Conservation (phyloP, 352 stramenopile species). For the Pythium scleroteichum region DNA sequence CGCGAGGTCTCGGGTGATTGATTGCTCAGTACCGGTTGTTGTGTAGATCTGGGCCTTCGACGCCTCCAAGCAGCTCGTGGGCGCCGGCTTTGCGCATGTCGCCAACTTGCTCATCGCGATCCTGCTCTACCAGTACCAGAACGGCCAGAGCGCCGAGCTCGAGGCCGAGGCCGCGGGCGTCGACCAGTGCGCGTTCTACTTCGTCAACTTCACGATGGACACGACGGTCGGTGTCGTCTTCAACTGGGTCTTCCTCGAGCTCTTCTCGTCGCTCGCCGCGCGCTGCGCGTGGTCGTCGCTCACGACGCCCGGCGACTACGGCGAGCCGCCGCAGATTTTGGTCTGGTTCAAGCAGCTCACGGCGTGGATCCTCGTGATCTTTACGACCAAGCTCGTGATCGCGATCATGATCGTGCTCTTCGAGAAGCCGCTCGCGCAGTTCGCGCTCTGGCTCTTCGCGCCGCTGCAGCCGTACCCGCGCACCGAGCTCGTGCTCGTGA, state of each 20-base stretch:
- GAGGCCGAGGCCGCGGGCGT: constrained; percentile 23
- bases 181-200: constrained; percentile 84
- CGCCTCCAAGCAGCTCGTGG: constrained; percentile 85
- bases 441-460: constrained; percentile 69
- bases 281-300: constrained; percentile 62
- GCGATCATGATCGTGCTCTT: constrained; percentile 70
- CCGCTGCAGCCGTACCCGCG: constrained; percentile 64
- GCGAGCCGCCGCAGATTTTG: constrained; percentile 54
- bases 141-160: constrained; percentile 36
- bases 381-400: constrained; percentile 77
- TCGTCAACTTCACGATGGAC: constrained; percentile 89
- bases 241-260: constrained; percentile 79
- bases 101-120: constrained; percentile 88
- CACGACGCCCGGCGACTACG: constrained; percentile 76
- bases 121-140: constrained; percentile 71
- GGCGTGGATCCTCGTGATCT: constrained; percentile 85
- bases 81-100: constrained; percentile 80
- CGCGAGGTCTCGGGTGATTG: constrained; percentile 1
- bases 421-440: constrained; percentile 56
- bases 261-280: constrained; percentile 49
- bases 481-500: constrained; percentile 81
- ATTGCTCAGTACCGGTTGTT: not conserved
- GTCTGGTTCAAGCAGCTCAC: constrained; percentile 76
- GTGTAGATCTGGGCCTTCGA: constrained; percentile 76
- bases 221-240: constrained; percentile 84